These are phyloP conservation scores for Beta corolliflora DNA, from an alignment of 179 eudicot genomes.

Conservation along the genomic window DNA sequence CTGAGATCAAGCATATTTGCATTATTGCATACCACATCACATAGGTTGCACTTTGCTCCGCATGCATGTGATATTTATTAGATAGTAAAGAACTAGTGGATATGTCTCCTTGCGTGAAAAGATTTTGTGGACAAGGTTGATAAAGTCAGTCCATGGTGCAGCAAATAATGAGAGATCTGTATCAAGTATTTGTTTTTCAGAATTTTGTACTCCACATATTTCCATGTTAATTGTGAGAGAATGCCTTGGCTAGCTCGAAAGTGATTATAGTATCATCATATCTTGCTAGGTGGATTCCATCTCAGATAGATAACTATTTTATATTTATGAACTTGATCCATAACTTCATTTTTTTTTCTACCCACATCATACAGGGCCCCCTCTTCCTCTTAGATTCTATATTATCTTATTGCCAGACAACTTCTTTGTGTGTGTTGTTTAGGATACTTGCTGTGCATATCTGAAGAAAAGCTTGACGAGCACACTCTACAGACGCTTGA, in stretches of 20 bases:
- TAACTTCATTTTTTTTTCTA: background rate
- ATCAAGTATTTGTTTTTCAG: background rate
- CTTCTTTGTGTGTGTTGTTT: slow-evolving; percentile 10
- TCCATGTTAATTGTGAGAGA: background rate
- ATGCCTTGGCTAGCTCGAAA: slow-evolving; percentile 2
- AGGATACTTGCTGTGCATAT: slow-evolving; percentile 92
- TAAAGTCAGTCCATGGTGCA: background rate
- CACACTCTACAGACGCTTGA: slow-evolving; percentile 57
- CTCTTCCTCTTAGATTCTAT: background rate
- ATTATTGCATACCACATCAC: background rate
- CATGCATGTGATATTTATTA: background rate
- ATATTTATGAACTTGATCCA: slow-evolving; percentile 10
- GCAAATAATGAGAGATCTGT: background rate
- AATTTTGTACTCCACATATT: background rate
- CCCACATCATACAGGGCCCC: background rate
- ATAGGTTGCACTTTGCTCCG: background rate
- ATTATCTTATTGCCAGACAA: background rate
- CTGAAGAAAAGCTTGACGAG: slow-evolving; percentile 74
- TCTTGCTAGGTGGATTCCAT: background rate
- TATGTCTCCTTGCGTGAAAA: slow-evolving; percentile 9
- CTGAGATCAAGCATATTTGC: background rate
- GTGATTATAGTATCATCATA: background rate
- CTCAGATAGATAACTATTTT: slow-evolving; percentile 3
- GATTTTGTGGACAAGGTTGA: slow-evolving; percentile 1
- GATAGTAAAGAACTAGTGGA: slow-evolving; percentile 9